Base-by-base conservation (phyloP, 257 asterid genomes). In the Thymus mandschuricus region DNA sequence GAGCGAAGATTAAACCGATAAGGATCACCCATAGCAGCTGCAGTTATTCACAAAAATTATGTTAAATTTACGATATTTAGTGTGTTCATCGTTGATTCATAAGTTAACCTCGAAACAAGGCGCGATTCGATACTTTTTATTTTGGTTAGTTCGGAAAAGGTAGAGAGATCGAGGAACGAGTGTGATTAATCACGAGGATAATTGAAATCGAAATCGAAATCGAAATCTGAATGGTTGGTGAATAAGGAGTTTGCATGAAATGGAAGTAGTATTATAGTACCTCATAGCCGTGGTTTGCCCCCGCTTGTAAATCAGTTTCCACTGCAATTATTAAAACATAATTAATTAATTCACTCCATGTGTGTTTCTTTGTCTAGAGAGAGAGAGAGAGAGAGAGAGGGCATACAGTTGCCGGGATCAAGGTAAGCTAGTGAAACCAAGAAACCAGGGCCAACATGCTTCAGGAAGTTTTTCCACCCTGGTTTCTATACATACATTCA, bases 291-390 rank as follows among this genome's bases (percentile, higher is more conserved):
- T 91, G 88, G 81, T 71, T 85, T 65, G 98, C 92, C 49, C 98
- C 98, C 0, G 98, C 98, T 75, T 94, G 98, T 65, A 94, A 73
- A 80, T 91, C 98, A 68, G 98, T 94, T 68, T 94, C 97, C 92
- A 94, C 97, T 94, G 85, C 41, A 62, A 67, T 28, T 38, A 3
- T 15, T 6, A 10, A 60, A 33, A 21, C 21, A 77, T 52, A 1
- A 69, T 3, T 30, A 68, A 15, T 52, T 33, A 65, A 12, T 60
- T 6, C 5, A 38, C 5, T 49, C 12, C 15, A 15, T 51, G 40
- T 30, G 35, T 2, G 6, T 48, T 21, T 8, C 31, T 65, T 49
- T 21, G 38, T 21, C 1, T 1, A n/a, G 9, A 8, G n/a, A 21
- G 12, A 60, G 30, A 12, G 21, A 58, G n/a, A 50, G 15, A 60